Base-by-base conservation (phyloP, 148 eudicot genomes). In the Cornus suecica region DNA sequence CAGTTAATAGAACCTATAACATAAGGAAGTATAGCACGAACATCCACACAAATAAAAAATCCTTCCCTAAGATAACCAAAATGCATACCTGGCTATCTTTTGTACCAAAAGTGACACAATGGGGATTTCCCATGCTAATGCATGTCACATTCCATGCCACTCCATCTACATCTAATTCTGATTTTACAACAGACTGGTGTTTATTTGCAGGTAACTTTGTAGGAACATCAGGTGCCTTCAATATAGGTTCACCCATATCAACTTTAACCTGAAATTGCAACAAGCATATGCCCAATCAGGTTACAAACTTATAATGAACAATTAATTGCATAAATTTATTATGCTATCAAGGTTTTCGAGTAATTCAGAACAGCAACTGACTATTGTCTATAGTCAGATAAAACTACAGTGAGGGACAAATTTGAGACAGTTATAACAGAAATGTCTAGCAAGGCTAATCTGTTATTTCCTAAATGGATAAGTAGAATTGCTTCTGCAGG, bases 121-220 rank as follows among this genome's bases (percentile, higher is more conserved):
- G 99, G 60, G 99, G 99, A 88, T 96, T 96, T 68, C 99, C 99
- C 99, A 96, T 96, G 93, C 99, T 93, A 78, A 93, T 98, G 86
- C 99, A 96, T 68, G 97, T 96, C 24, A 88, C 98, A 60, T 78
- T 83, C 99, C 98, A 96, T 65, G 85, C 84, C 56, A 77, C 76
- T 70, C 97, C 99, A 76, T 93, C 97, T 20, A 96, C 94, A 63
- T 83, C 83, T 67, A 93, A 69, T 72, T 83, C 90, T 65, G 94
- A 76, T 82, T 91, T 93, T 45, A 93, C 90, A 31, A 87, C 98
- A 75, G 95, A 77, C 29, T 82, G 85, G 54, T 86, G 90, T 76
- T 86, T 82, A 83, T 86, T 91, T 79, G 97, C 82, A 70, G 93
- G 84, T 74, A 96, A 72, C 30, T 83, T 88, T 23, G 99, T 96